A percentile compares a stretch with the other conserved stretches of the same genome.
These are phyloP conservation scores for Solanum chiquidenum DNA, from an alignment of 257 asterid genomes.

Conservation along the genomic window DNA sequence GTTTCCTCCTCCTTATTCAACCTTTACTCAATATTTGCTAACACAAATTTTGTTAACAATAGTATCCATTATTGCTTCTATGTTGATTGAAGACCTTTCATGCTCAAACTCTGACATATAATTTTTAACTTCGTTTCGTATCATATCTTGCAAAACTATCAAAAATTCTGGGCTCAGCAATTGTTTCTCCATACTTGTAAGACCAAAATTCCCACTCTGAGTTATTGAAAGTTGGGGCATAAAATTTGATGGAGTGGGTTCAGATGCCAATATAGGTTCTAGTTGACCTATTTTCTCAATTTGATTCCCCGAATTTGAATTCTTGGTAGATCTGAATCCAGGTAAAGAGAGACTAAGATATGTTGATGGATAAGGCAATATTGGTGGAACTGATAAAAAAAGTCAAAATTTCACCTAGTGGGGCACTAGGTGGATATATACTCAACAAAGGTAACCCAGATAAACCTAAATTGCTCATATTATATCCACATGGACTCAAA, in stretches of 20 bases:
- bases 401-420: neutral
- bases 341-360: no score
- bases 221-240: neutral
- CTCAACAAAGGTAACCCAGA: neutral
- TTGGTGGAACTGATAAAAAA: no score
- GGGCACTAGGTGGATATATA: neutral
- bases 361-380: no score
- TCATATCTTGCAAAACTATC: neutral
- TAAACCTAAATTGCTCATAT: no score
- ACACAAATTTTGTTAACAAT: neutral
- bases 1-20: neutral
- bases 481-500: no score
- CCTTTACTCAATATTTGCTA: neutral
- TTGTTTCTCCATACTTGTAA: neutral
- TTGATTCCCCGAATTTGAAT: neutral
- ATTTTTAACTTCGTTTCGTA: neutral
- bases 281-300: no score
- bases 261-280: neutral
- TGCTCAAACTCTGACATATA: neutral
- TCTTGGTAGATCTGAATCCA: no score
- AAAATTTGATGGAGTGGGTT: no score
- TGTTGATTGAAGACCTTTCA: neutral
- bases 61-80: neutral
- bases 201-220: neutral
- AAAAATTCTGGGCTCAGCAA: neutral